A percentile compares a stretch with the other conserved stretches of the same genome.
These are phyloP conservation scores for Amanita rubescens DNA, from an alignment of 768 basidiomycete genomes.

Conservation along the genomic window DNA sequence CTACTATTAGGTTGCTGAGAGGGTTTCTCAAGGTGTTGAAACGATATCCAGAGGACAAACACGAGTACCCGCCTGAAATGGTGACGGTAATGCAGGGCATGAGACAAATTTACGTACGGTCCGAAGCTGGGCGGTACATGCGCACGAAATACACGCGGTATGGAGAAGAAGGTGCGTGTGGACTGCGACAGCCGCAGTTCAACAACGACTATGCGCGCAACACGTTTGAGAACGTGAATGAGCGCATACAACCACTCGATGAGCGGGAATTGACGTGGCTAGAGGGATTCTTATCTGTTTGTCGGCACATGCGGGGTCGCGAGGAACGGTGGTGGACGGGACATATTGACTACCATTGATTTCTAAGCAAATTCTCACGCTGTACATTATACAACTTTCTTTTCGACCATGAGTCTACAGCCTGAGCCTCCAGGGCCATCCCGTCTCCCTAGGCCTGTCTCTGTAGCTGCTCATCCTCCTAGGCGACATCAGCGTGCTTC, in stretches of 20 bases:
- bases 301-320: conserved; percentile 17
- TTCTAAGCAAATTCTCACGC: too few species aligned
- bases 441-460: conserved; percentile 49
- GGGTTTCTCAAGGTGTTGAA: conserved; percentile 17
- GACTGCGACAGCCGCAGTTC: neutral
- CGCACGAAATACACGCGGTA: conserved; percentile 14
- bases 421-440: conserved; percentile 29
- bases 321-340: conserved; percentile 18
- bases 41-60: conserved; percentile 11
- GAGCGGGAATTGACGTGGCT: conserved; percentile 20
- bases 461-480: conserved; percentile 45
- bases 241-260: conserved; percentile 11
- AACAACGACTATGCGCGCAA: neutral
- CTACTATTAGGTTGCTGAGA: conserved; percentile 16
- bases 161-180: neutral
- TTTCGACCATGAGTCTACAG: conserved; percentile 22
- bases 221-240: neutral
- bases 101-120: conserved; percentile 4
- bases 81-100: conserved; percentile 13
- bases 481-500: conserved; percentile 63
- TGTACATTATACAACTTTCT: neutral
- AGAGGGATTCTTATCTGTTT: conserved; percentile 18
- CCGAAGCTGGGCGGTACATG: neutral
- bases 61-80: conserved; percentile 12
- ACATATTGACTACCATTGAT: conserved; percentile 2